Percentiles rank a stretch among this genome's conserved stretches.
Evolutionary conservation across 2,329 filamentous ascomycete species (phyloP).

Genomic region (Botrytis aclada): DNA sequence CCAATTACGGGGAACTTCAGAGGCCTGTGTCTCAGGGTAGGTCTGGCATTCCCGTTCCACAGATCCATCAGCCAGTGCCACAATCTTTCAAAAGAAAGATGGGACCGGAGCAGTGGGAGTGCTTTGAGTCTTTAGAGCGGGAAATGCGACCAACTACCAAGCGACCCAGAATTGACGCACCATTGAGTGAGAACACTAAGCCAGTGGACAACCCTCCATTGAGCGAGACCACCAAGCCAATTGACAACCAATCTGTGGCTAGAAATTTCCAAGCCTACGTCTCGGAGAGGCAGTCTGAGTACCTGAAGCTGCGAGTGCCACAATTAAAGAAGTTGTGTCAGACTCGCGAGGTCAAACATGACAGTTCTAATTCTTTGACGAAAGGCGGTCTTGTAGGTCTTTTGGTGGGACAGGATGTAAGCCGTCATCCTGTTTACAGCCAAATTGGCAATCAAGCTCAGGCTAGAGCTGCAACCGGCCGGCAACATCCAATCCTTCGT

Average conservation of each 20-base stretch:
- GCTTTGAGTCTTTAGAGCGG: rapidly evolving
- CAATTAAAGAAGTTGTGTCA: not conserved
- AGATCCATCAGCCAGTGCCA: not conserved
- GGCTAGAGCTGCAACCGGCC: too few relatives aligned
- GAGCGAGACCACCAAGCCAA: rapidly evolving
- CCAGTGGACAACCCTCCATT: not conserved
- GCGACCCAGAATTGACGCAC: not conserved
- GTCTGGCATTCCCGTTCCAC: too few relatives aligned
- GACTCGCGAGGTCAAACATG: not conserved
- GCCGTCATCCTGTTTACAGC: too few relatives aligned
- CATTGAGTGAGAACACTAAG: rapidly evolving
- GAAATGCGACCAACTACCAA: not conserved
- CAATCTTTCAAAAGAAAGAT: not conserved
- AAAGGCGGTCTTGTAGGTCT: not conserved
- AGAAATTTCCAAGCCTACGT: not conserved
- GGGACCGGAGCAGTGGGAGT: not conserved
- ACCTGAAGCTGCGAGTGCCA: not conserved
- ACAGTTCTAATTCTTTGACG: rapidly evolving
- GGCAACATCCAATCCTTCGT: rapidly evolving
- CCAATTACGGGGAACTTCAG: not conserved
- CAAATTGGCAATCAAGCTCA: not conserved
- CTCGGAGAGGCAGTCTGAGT: not conserved
- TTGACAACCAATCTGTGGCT: not conserved
- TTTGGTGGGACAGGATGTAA: not conserved
- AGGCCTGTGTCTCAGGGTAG: too few relatives aligned